These are phyloP conservation scores for Cymodocea nodosa DNA, from an alignment of 116 monocot species.

Conservation along the genomic window DNA sequence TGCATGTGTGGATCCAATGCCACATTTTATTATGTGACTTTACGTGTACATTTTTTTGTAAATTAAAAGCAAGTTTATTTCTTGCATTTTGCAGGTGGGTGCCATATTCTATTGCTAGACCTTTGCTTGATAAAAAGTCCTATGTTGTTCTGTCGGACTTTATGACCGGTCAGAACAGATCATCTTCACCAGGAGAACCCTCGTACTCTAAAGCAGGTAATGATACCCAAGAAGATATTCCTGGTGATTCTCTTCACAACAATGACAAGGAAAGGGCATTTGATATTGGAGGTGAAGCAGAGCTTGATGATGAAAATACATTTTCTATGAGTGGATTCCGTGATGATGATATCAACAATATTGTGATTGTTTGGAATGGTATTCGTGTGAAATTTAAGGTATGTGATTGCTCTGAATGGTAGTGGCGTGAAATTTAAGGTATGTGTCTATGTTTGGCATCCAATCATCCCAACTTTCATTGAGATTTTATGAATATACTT, in stretches of 20 bases:
- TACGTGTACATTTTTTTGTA: background rate
- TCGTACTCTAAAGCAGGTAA: background rate
- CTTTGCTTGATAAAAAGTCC: constrained; percentile 55
- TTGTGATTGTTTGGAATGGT: constrained; percentile 50
- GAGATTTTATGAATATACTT: too few relatives aligned
- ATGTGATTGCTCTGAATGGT: background rate
- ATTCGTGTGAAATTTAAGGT: constrained; percentile 64
- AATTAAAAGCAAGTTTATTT: background rate
- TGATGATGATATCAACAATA: constrained; percentile 23
- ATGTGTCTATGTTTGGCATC: too few relatives aligned
- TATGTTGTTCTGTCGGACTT: constrained; percentile 78
- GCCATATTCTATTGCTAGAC: constrained; percentile 47
- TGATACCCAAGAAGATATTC: constrained; percentile 10
- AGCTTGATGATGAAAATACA: constrained; percentile 13
- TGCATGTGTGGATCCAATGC: too few relatives aligned
- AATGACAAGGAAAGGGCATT: constrained; percentile 27
- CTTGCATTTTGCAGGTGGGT: constrained; percentile 61
- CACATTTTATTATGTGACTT: too few relatives aligned
- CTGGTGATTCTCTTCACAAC: constrained; percentile 14
- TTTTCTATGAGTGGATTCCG: background rate
- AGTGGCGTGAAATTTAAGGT: too few relatives aligned
- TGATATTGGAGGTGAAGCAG: constrained; percentile 14
- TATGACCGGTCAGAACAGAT: constrained; percentile 7
- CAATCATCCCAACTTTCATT: too few relatives aligned
- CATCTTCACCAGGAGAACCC: constrained; percentile 8